Evolutionary conservation across 2,329 filamentous ascomycete species (phyloP).

Genomic region (Arthrobotrys iridis): DNA sequence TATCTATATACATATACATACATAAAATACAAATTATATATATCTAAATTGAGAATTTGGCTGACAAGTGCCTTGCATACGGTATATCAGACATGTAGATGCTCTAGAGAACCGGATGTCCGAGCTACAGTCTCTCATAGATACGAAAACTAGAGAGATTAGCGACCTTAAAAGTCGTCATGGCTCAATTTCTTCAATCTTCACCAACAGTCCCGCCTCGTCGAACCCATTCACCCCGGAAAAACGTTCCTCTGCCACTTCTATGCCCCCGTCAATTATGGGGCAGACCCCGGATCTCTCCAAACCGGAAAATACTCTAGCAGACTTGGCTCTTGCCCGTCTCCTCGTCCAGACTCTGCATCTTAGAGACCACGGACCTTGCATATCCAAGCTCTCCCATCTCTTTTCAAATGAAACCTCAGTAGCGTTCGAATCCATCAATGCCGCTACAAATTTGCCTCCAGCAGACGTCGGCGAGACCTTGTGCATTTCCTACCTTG

Average conservation of each 20-base stretch:
- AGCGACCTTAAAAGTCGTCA: conserved; percentile 7
- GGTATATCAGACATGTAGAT: conserved; percentile 44
- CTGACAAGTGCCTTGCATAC: neutral
- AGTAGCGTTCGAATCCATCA: neutral
- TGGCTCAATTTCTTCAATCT: conserved; percentile 18
- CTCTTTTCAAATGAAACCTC: conserved; percentile 30
- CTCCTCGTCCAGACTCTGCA: conserved; percentile 43
- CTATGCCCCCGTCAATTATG: neutral
- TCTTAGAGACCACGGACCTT: conserved; percentile 37
- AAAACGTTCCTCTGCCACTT: conserved; percentile 38
- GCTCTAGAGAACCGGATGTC: conserved; percentile 37
- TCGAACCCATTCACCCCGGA: conserved; percentile 30
- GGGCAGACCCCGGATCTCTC: neutral
- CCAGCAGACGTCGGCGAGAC: neutral
- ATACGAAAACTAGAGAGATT: conserved; percentile 28
- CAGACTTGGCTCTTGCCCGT: conserved; percentile 34
- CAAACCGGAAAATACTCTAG: neutral
- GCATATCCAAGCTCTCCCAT: conserved; percentile 40
- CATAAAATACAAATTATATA: neutral
- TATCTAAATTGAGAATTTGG: neutral
- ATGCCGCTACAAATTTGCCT: neutral
- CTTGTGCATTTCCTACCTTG: conserved; percentile 7
- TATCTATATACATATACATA: neutral
- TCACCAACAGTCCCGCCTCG: conserved; percentile 16
- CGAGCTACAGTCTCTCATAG: conserved; percentile 45